Conservation (phyloP, 2,329 filamentous ascomycete genomes). For the Arthrobotrys iridis region DNA sequence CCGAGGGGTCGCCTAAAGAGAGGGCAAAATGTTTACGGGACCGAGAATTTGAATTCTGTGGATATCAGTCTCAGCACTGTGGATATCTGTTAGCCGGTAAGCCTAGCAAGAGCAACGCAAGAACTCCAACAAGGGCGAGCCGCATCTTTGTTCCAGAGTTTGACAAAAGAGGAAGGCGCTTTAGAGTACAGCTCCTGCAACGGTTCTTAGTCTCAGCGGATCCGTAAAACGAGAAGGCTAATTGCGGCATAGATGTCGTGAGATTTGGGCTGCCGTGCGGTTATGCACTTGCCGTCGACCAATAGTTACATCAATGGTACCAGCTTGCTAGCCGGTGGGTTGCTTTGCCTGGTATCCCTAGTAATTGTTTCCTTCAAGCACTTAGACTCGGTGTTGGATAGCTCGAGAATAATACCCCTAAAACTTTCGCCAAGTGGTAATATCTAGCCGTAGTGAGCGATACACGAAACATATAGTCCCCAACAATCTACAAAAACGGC, state of each 20-base stretch:
- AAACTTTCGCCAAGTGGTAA: not conserved
- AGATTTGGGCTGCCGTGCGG: not conserved
- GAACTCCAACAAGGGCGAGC: conserved; percentile 39
- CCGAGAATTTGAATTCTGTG: no score
- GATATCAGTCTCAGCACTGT: no score
- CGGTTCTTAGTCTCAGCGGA: conserved; percentile 1
- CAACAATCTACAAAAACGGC: conserved; percentile 1
- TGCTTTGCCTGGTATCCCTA: not conserved
- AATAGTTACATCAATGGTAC: not conserved
- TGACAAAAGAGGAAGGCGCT: conserved; percentile 24
- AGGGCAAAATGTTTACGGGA: no score
- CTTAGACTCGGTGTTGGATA: no score
- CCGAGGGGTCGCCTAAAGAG: no score
- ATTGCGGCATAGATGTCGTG: conserved; percentile 29
- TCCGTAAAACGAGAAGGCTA: conserved; percentile 23
- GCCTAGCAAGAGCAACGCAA: conserved; percentile 1
- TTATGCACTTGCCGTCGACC: conserved; percentile 3
- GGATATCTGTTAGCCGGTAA: no score
- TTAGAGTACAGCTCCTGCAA: not conserved
- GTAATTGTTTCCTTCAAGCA: conserved; percentile 12
- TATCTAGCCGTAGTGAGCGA: conserved; percentile 25
- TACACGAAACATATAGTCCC: conserved; percentile 24
- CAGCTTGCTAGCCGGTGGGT: not conserved
- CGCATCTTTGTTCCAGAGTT: conserved; percentile 22
- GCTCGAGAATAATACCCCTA: no score